Evolutionary conservation across 2,329 filamentous ascomycete species (phyloP), one percentile per base, ranked within the genome.

Genomic region (Epichloe uncinata): DNA sequence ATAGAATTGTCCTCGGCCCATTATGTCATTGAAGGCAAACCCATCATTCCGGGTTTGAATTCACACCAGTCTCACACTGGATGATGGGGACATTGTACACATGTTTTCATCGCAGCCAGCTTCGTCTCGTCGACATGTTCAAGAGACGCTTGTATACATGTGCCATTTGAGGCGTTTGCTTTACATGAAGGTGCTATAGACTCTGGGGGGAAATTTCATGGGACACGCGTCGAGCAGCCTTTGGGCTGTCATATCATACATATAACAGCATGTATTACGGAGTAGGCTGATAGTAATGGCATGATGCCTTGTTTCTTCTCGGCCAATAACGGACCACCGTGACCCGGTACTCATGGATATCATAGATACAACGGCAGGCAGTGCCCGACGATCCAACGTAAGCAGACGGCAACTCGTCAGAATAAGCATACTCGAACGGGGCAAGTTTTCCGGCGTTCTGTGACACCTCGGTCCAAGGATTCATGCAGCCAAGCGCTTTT

Each of bases 1-100:
- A 52, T 66, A 57, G 60, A 42, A 30, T 2, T n/a, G 20, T 12
- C 16, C 3, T 2, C 30, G 30, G 30, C 9, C 30, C 30, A 30
- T 30, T 4, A 30, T 30, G 30, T 4, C 13, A 6, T 20, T 12
- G 16, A 11, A 7, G 16, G 12, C 18, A n/a, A 37, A 37, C 5
- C 5, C 36, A 37, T 37, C 13, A 15, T 37, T 13, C 13, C 13
- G 36, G 36, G 5, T n/a, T n/a, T 6, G 40, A 16, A 22, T 12
- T 7, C 40, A 18, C 11, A 42, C 11, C 3, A 22, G 40, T 30
- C 9, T 42, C n/a, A 22, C 40, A 42, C 13, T 20, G 16, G 40
- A 18, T 18, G n/a, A 20, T 20, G 15, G 8, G n/a, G 40, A 20
- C 8, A 42, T 20, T 30, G 8, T 30, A 9, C 30, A 30, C 30